Percentiles rank a stretch among this genome's conserved stretches.
phyloP scores from a whole-genome alignment of 257 asterid genomes.

The Nicotiana otophora region DNA sequence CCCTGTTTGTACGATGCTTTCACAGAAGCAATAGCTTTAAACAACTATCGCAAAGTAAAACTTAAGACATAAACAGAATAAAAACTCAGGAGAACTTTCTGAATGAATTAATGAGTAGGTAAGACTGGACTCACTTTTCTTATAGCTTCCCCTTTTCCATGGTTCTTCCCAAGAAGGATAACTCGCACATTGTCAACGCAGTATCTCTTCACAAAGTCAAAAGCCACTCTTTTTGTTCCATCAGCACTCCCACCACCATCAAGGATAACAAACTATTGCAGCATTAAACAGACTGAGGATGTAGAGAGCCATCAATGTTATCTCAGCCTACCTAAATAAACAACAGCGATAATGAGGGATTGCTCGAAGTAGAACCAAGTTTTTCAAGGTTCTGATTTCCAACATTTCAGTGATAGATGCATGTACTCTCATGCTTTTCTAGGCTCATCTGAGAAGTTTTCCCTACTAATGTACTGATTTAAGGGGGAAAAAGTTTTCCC shows the following conservation, averaged over 20 bases:
- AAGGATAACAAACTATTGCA: constrained; percentile 68
- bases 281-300: constrained; percentile 10
- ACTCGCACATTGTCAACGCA: constrained; percentile 77
- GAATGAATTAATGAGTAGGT: constrained; percentile 6
- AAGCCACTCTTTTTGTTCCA: constrained; percentile 78
- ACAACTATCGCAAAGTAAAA: constrained; percentile 19
- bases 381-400: neutral
- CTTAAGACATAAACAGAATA: neutral
- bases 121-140: constrained; percentile 78
- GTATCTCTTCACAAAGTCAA: constrained; percentile 78
- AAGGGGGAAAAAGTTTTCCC: too few relatives aligned
- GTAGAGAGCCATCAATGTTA: neutral
- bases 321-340: neutral
- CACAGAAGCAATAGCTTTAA: constrained; percentile 63
- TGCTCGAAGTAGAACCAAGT: neutral
- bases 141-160: constrained; percentile 99
- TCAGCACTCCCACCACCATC: constrained; percentile 98
- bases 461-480: neutral
- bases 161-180: constrained; percentile 85
- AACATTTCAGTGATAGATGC: neutral
- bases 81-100: neutral
- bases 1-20: constrained; percentile 91
- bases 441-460: too few relatives aligned
- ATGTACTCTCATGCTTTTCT: neutral
- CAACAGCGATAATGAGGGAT: neutral